Base-by-base conservation (phyloP, 208 protist species). In the Borovskyia barvae region DNA sequence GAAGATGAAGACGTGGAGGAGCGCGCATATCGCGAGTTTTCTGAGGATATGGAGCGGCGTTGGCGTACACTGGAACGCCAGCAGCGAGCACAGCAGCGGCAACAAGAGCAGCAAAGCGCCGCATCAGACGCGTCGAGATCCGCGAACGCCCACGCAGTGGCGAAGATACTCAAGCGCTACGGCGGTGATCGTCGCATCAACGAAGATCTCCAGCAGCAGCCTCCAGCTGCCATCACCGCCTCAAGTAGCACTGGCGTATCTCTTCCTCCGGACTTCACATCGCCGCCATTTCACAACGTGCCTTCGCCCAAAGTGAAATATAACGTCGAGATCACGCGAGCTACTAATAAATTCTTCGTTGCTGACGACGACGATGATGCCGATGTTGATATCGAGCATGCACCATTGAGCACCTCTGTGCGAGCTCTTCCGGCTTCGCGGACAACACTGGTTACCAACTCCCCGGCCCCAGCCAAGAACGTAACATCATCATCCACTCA, bases 61-160 rank as follows among this genome's bases (percentile, higher is more conserved):
- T 70, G 63, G 63, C 63, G 54, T n/a, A 45, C 40, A 1, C 32
- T 70, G 25, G 63, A 70, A 40, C 53, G 63, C 47, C 46, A 70
- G 24, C 63, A 70, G 48, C 63, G 63, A 29, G 54, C 46, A 26
- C 63, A 55, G 54, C 54, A 47, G 6, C 53, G 63, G 29, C 49
- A 22, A 22, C 41, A 37, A 20, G 47, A 62, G 40, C 39, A 40
- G 35, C 53, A 70, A 33, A 51, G 46, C 47, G 28, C 30, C 4
- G 12, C 11, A 5, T 4, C 47, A 19, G 43, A 47, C 12, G 17
- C 46, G 2, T 39, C 32, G 20, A 33, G 50, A 14, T 24, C 52
- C 3, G 37, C 37, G 3, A 37, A 51, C 22, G 59, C 26, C 8
- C 41, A 39, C 26, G 52, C 66, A 40, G 32, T 74, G 39, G 42